Evolutionary conservation across 2,329 filamentous ascomycete species (phyloP).

Genomic region (Plenodomus biglobosus): DNA sequence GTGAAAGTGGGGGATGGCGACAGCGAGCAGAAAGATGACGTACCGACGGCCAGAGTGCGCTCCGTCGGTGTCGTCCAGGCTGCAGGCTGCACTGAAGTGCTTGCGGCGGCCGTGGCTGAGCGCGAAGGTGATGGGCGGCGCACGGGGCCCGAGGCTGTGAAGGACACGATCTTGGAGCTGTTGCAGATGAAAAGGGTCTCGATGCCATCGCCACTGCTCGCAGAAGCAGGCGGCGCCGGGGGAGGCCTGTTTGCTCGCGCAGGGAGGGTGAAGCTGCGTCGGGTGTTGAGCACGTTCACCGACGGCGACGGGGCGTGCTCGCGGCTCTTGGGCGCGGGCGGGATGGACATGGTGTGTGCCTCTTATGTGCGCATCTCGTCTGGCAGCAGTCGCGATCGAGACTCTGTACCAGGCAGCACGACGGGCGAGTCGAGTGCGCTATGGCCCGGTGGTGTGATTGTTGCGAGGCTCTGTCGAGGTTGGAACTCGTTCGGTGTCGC

Average conservation of each 20-base stretch:
- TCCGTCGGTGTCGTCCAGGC: slow-evolving; percentile 76
- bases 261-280: slow-evolving; percentile 55
- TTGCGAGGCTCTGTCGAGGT: slow-evolving; percentile 2
- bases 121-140: slow-evolving; percentile 41
- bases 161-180: slow-evolving; percentile 70
- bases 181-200: slow-evolving; percentile 76
- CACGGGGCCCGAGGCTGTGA: slow-evolving; percentile 48
- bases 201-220: slow-evolving; percentile 49
- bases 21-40: slow-evolving; percentile 22
- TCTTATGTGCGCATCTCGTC: slow-evolving; percentile 32
- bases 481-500: slow-evolving; percentile 9
- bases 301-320: slow-evolving; percentile 30
- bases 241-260: slow-evolving; percentile 39
- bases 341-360: slow-evolving; percentile 34
- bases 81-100: slow-evolving; percentile 58
- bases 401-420: neutral
- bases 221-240: slow-evolving; percentile 37
- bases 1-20: neutral
- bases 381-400: neutral
- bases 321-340: slow-evolving; percentile 30
- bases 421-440: neutral
- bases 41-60: slow-evolving; percentile 77
- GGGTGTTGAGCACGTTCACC: slow-evolving; percentile 22
- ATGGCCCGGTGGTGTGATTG: neutral
- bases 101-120: slow-evolving; percentile 10